Base-by-base conservation (phyloP, 768 basidiomycete species). In the Amanita fuliginea region DNA sequence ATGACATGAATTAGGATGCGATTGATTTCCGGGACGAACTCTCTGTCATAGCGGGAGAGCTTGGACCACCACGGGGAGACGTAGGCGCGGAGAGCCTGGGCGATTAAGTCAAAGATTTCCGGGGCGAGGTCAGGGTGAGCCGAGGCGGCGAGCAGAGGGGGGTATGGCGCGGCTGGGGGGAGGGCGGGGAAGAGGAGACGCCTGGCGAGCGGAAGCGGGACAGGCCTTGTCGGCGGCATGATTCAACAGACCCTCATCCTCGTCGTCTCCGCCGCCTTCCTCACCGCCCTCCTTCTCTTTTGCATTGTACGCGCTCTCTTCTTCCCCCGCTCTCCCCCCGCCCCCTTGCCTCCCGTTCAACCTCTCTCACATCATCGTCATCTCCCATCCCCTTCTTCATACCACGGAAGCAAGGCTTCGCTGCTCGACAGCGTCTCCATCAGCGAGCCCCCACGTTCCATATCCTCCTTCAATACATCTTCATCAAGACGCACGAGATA, bases 41-140 rank as follows among this genome's bases (percentile, higher is more conserved):
- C 82, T 59, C 78, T 87, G 75, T 92, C 89, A 54, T 87, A 86
- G 52, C 85, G 76, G 1, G 88, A 78, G 47, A 92, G 73, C 58
- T 80, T 86, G 28, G 83, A 72, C 86, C 89, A 93, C 90, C 89
- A 93, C 1, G 86, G 83, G 42, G 80, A 77, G 33, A 93, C 78
- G 57, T 74, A 85, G 5, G 87, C 87, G 30, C 89, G 76, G 19
- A 93, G 72, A 8, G 81, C 75, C 51, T 91, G 81, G 0, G 90
- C 88, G 28, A 90, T 70, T 51, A 90, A 72, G 64, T 91, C 84
- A 59, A 91, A 90, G 4, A 86, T 63, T 59, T 86, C 84, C 4
- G 73, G 69, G 49, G 76, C 73, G 51, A 92, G 75, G 42, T 85
- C 80, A 19, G 72, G 69, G 0, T 68, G 67, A 10, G 58, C 49